Evolutionary conservation across 2,329 filamentous ascomycete species (phyloP), one percentile per base, ranked within the genome.

Genomic region (Calonectria multiphialidica): DNA sequence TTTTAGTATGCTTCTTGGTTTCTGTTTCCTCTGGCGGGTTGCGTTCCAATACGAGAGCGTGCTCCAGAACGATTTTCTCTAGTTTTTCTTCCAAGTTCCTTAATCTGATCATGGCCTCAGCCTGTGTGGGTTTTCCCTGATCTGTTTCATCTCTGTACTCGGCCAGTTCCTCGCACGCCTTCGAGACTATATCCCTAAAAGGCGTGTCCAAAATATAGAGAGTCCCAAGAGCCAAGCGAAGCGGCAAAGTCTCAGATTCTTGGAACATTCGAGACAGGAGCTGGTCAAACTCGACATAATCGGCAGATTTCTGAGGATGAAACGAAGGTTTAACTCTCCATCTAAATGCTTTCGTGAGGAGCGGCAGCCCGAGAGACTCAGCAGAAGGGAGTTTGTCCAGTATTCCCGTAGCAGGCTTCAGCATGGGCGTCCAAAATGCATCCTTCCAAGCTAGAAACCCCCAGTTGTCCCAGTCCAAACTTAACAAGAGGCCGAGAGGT

Each of bases 391-490:
- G 44, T 23, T 61, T 18, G 5, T 59, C 18, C n/a, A 72, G 42
- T 1, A 72, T 68, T 15, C 2, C 23, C 1, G 37, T 65, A 10
- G 70, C 55, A 6, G 50, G 42, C 25, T 47, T 44, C 35, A 72
- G 33, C 18, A 72, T 50, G 3, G 65, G 59, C 2, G 47, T 18
- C 70, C 70, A 72, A 61, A 72, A 59, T 30, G 21, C 50, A 2
- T 72, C 65, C n/a, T 65, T 68, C 57, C 40, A 50, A 2, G 55
- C 30, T 1, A 72, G 59, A 37, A 68, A 68, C 1, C 70, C 70
- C 70, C 70, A 72, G 13, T 53, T 44, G 35, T 72, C 65, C 65
- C 65, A 72, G 12, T 72, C 65, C 18, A 68, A 33, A 5, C 59
- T 45, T 2, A 72, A 37, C 4, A 68, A 8, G 23, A 64, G 57